phyloP scores from a whole-genome alignment of 805 yeast species.

The Lipomyces lipofer region DNA sequence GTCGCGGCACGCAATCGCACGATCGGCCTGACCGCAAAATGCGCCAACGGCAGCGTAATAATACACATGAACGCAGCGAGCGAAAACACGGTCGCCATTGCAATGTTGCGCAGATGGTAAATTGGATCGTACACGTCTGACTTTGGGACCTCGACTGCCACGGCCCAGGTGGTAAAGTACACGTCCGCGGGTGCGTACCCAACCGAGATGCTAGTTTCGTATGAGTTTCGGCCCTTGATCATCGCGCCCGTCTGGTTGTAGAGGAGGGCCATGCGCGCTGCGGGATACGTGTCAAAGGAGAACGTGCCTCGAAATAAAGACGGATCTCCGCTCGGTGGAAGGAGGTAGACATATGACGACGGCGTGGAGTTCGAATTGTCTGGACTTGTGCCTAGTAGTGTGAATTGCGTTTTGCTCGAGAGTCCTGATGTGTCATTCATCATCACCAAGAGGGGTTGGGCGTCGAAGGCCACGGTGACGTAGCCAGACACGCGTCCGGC shows the following conservation, averaged over 20 bases:
- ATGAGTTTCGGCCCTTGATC: slow-evolving; percentile 43
- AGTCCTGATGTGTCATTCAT: slow-evolving; percentile 43
- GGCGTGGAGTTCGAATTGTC: slow-evolving; percentile 35
- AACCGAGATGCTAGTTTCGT: slow-evolving; percentile 49
- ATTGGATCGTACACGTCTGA: slow-evolving; percentile 63
- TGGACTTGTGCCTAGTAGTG: slow-evolving; percentile 22
- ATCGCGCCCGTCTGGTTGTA: slow-evolving; percentile 48
- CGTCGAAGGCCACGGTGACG: slow-evolving; percentile 58
- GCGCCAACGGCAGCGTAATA: slow-evolving; percentile 79
- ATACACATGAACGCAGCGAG: slow-evolving; percentile 72
- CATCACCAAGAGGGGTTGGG: slow-evolving; percentile 46
- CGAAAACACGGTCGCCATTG: slow-evolving; percentile 75
- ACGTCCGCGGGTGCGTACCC: slow-evolving; percentile 56
- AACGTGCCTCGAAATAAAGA: slow-evolving; percentile 25
- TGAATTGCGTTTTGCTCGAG: slow-evolving; percentile 31
- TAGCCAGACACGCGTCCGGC: slow-evolving; percentile 68
- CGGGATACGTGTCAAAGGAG: slow-evolving; percentile 34
- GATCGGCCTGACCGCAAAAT: slow-evolving; percentile 82
- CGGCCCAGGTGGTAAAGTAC: slow-evolving; percentile 62
- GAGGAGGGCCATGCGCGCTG: slow-evolving; percentile 41
- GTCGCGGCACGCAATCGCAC: slow-evolving; percentile 78
- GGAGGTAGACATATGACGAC: slow-evolving; percentile 35
- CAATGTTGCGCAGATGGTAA: slow-evolving; percentile 60
- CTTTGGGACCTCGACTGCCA: slow-evolving; percentile 65
- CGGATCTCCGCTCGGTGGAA: slow-evolving; percentile 20